phyloP scores from a whole-genome alignment of 106 monocot genomes.

The Alisma plantagoaquatica region DNA sequence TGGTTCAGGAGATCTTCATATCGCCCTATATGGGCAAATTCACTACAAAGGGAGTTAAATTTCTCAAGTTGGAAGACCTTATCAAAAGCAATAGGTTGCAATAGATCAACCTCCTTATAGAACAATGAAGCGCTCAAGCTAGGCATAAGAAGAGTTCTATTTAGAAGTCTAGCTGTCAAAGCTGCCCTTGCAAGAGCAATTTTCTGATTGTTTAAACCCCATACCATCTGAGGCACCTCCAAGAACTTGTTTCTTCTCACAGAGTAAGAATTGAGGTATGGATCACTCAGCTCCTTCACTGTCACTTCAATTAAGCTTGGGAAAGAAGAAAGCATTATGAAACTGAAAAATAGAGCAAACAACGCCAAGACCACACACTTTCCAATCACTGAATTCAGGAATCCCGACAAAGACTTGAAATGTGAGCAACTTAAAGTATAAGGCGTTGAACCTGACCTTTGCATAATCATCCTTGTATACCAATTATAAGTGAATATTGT shows the following conservation, averaged over 20 bases:
- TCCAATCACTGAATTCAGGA: background rate
- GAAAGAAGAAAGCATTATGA: slow-evolving; percentile 23
- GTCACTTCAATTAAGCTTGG: slow-evolving; percentile 22
- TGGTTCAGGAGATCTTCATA: slow-evolving; percentile 43
- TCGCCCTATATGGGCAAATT: slow-evolving; percentile 50
- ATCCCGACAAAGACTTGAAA: too few relatives aligned
- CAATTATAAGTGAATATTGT: too few relatives aligned
- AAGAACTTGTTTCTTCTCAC: slow-evolving; percentile 61
- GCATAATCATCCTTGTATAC: too few relatives aligned
- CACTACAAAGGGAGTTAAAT: slow-evolving; percentile 62
- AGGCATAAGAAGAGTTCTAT: slow-evolving; percentile 87
- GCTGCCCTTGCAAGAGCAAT: slow-evolving; percentile 90
- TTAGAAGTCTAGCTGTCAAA: slow-evolving; percentile 69
- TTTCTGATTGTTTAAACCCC: slow-evolving; percentile 99
- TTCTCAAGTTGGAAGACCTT: slow-evolving; percentile 67
- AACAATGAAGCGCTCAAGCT: slow-evolving; percentile 75
- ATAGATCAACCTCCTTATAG: slow-evolving; percentile 74
- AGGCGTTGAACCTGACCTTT: too few relatives aligned
- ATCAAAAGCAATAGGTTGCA: slow-evolving; percentile 66
- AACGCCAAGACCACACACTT: slow-evolving; percentile 27
- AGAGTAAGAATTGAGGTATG: slow-evolving; percentile 2
- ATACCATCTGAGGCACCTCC: slow-evolving; percentile 95
- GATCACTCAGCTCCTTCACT: slow-evolving; percentile 2
- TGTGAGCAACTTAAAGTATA: too few relatives aligned
- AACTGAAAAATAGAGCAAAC: slow-evolving; percentile 27